A percentile compares a stretch with the other conserved stretches of the same genome.
Evolutionary conservation across 768 basidiomycete species (phyloP).

Genomic region (Rhodotorula diobovata): DNA sequence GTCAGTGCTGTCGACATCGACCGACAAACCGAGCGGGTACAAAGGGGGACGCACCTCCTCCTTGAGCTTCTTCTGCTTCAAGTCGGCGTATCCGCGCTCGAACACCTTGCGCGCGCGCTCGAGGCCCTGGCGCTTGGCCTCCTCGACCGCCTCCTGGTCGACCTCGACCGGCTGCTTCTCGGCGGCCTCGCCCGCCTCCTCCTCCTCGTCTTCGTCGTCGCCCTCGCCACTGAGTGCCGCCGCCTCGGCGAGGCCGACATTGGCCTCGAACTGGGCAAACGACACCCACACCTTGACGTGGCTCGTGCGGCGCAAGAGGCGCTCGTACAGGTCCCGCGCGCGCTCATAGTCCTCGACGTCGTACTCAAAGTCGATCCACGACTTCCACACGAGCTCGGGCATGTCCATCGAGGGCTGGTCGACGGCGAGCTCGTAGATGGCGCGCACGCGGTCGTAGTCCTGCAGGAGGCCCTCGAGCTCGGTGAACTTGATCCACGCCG

Average conservation of each 20-base stretch:
- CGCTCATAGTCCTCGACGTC: conserved; percentile 86
- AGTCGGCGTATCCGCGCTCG: conserved; percentile 77
- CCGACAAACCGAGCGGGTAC: too few species aligned
- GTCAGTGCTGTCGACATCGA: neutral
- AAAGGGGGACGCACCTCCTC: conserved; percentile 62
- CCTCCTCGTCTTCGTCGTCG: conserved; percentile 69
- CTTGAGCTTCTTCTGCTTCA: conserved; percentile 75
- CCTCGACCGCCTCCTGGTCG: conserved; percentile 42
- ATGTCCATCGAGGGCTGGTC: conserved; percentile 79
- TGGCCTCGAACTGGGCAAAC: conserved; percentile 83
- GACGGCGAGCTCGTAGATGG: conserved; percentile 87
- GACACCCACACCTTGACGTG: conserved; percentile 98
- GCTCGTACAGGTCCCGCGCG: conserved; percentile 80
- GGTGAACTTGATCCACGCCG: conserved; percentile 94
- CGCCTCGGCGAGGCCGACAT: conserved; percentile 41
- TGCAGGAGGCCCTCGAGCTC: conserved; percentile 82
- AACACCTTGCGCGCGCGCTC: conserved; percentile 70
- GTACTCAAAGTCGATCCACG: conserved; percentile 93
- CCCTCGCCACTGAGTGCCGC: conserved; percentile 51
- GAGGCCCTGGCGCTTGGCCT: conserved; percentile 39
- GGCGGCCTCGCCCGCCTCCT: conserved; percentile 51
- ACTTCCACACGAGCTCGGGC: conserved; percentile 91
- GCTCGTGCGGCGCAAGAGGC: conserved; percentile 74
- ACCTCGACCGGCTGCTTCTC: conserved; percentile 47
- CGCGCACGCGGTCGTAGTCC: conserved; percentile 81